Evolutionary conservation across 2,329 filamentous ascomycete species (phyloP).

Genomic region (Ascocoryne sarcoides): DNA sequence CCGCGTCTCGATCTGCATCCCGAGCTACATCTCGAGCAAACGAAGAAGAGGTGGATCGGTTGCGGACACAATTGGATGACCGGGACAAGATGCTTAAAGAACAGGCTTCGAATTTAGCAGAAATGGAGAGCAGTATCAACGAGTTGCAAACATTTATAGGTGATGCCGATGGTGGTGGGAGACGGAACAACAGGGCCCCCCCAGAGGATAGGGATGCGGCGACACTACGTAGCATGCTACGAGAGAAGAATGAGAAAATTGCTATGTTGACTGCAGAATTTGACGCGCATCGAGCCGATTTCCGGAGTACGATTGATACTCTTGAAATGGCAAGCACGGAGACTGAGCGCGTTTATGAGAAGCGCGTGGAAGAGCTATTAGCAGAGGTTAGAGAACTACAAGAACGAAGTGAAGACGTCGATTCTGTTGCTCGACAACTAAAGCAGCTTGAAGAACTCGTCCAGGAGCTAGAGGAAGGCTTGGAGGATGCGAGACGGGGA

Average conservation of each 20-base stretch:
- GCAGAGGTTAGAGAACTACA: constrained; percentile 76
- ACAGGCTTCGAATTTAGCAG: constrained; percentile 69
- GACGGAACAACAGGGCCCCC: constrained; percentile 36
- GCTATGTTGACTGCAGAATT: constrained; percentile 88
- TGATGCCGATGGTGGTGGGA: constrained; percentile 37
- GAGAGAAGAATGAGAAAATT: constrained; percentile 97
- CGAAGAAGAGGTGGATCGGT: constrained; percentile 61
- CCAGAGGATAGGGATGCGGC: constrained; percentile 62
- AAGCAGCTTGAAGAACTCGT: constrained; percentile 95
- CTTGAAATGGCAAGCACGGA: constrained; percentile 92
- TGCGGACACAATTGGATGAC: constrained; percentile 70
- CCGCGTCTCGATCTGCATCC: constrained; percentile 23
- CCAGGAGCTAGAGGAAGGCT: constrained; percentile 89
- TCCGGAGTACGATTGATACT: constrained; percentile 92
- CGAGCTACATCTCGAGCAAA: constrained; percentile 32
- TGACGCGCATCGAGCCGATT: constrained; percentile 88
- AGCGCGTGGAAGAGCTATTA: constrained; percentile 78
- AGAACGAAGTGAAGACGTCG: constrained; percentile 78
- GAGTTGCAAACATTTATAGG: constrained; percentile 71
- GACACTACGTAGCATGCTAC: constrained; percentile 71
- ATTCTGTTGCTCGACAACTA: constrained; percentile 80
- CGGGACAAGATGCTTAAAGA: constrained; percentile 83
- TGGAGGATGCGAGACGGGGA: constrained; percentile 87
- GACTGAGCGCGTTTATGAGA: constrained; percentile 92
- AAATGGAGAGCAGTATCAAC: constrained; percentile 84